Conservation (phyloP, 306 rosid species). For the Quercus cerris region DNA sequence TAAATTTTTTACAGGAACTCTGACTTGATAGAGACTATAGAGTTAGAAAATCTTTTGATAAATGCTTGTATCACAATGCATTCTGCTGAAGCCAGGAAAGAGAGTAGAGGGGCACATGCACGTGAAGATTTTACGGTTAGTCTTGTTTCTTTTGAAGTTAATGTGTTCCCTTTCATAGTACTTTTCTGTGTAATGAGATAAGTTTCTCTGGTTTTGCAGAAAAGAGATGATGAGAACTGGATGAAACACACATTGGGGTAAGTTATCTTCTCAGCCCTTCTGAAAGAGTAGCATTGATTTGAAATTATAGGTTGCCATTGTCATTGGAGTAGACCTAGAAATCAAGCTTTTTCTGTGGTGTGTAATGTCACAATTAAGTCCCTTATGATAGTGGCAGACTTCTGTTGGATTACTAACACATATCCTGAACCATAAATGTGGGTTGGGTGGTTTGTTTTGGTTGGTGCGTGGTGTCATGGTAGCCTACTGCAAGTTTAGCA, state of each 20-base stretch:
- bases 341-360: not conserved
- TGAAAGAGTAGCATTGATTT: not conserved
- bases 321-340: not conserved
- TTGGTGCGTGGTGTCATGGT: not conserved
- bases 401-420: not conserved
- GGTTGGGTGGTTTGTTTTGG: not conserved
- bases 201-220: constrained; percentile 54
- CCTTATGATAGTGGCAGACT: not conserved
- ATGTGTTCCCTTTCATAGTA: not conserved
- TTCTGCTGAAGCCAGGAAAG: constrained; percentile 97
- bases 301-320: not conserved
- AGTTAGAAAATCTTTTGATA: constrained; percentile 86
- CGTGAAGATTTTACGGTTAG: constrained; percentile 80
- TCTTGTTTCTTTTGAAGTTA: constrained; percentile 1
- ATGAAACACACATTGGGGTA: constrained; percentile 93
- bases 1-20: constrained; percentile 57
- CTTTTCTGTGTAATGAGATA: not conserved
- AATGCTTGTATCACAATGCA: constrained; percentile 87
- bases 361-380: not conserved
- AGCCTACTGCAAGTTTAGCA: too few species aligned
- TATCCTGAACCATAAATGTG: not conserved
- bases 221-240: constrained; percentile 93
- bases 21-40: constrained; percentile 82
- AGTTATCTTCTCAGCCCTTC: constrained; percentile 23
- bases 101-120: constrained; percentile 95